Evolutionary conservation across 176 grass and related monocot species (phyloP).

Genomic region (Neostapfia colusana): DNA sequence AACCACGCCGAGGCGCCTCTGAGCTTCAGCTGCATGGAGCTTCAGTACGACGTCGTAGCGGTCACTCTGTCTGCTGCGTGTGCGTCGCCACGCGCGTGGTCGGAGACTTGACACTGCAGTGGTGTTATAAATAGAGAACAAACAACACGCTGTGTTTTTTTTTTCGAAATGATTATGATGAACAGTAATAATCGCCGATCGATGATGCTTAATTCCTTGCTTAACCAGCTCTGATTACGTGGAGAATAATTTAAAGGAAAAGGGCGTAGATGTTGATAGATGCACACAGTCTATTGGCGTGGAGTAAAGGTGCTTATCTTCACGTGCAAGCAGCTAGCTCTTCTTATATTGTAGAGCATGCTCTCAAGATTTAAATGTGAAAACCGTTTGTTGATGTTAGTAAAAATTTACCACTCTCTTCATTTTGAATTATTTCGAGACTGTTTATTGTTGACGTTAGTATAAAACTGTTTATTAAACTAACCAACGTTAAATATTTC

Average conservation of each 20-base stretch:
- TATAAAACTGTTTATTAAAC: no score
- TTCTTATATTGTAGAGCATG: background rate
- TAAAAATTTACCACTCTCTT: no score
- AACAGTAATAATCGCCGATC: background rate
- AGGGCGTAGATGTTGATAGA: background rate
- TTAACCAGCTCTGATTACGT: background rate
- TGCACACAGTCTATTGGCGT: conserved; percentile 30
- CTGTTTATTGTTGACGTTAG: no score
- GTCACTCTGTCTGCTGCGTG: background rate
- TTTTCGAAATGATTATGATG: background rate
- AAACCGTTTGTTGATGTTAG: no score
- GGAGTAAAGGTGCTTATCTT: conserved; percentile 54
- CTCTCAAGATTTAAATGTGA: background rate
- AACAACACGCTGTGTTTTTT: background rate
- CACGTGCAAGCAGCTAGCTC: conserved; percentile 36
- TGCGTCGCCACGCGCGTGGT: background rate
- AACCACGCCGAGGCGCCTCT: conserved; percentile 5
- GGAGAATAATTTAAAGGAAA: conserved; percentile 21
- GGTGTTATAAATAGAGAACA: conserved; percentile 13
- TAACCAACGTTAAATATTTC: no score
- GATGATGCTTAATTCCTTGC: background rate
- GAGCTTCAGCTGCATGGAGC: conserved; percentile 29
- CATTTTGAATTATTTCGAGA: no score
- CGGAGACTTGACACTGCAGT: background rate
- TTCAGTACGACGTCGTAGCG: no score